Evolutionary conservation across 2,329 filamentous ascomycete species (phyloP), one percentile per base, ranked within the genome.

Genomic region (Ophiosphaerella herpotricha): DNA sequence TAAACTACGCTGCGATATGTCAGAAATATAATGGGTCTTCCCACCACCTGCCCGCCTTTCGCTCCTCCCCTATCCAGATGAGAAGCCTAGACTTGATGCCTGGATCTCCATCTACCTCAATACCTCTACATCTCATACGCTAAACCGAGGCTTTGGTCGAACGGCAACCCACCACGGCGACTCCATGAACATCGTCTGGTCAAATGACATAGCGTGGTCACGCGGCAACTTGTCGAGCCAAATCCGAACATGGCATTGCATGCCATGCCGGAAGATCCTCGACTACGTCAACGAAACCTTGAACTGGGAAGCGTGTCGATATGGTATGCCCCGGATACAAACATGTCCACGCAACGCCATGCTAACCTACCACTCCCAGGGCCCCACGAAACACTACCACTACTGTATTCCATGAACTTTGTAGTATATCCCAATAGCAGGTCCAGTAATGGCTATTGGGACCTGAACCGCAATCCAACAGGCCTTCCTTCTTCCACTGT

Each of bases 291-390:
- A 31, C 14, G 43, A 45, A 31, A 13, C 23, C 4, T 9, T 12
- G 24, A 45, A 45, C n/a, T 45, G 43, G 43, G 34, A 45, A 9
- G 43, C 43, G 6, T 45, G 43, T 38, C 23, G 21, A 26, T 45
- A 45, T 18, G 21, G 18, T 18, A 14, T 38, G 9, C 34, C 33
- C 5, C 12, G 2, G 11, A 8, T 29, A 29, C 11, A 7, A 8
- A 7, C 11, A 4, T 29, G 11, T 4, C 11, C 1, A 8, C 26
- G 7, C 7, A 29, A 29, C 3, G 26, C 7, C 26, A 29, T 29
- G 26, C 6, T 29, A 29, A 29, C 26, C 4, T 5, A 29, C 26
- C 11, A 29, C 7, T 6, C 26, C 11, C 11, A 29, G 26, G 11
- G 6, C 7, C 26, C 26, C 5, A 29, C 26, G 5, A 6, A 8